These are phyloP conservation scores for Trichocladium antarcticum DNA, from an alignment of 495 filamentous ascomycete genomes.

Conservation along the genomic window DNA sequence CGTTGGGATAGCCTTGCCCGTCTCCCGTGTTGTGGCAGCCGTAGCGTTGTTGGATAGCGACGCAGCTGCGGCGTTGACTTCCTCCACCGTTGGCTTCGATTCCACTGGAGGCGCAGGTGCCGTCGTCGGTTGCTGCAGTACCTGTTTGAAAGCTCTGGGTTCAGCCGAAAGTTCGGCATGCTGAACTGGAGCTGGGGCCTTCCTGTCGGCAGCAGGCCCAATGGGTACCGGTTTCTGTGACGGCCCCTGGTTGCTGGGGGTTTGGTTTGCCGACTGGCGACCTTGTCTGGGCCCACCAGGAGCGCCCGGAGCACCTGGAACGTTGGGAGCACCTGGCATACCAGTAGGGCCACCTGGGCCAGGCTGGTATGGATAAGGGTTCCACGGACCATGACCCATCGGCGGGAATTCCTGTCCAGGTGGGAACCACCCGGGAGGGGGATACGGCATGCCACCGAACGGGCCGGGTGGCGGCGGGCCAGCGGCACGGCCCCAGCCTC, in stretches of 20 bases:
- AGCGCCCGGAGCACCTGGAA: conserved; percentile 26
- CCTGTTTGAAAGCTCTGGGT: conserved; percentile 31
- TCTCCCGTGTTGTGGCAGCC: conserved; percentile 14
- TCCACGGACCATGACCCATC: conserved; percentile 48
- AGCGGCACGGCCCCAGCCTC: conserved; percentile 38
- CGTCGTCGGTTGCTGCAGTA: conserved; percentile 21
- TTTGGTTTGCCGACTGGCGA: conserved; percentile 26
- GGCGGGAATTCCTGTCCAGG: conserved; percentile 72
- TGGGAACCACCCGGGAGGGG: conserved; percentile 67
- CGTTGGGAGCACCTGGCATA: conserved; percentile 22
- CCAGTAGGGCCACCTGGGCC: conserved; percentile 38
- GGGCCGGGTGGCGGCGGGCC: conserved; percentile 28
- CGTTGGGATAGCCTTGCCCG: conserved; percentile 42
- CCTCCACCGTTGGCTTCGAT: conserved; percentile 51
- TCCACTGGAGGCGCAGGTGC: conserved; percentile 54
- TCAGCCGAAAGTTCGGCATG: conserved; percentile 28
- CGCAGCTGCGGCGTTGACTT: conserved; percentile 42
- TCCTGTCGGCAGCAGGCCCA: conserved; percentile 42
- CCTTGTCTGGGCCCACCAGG: conserved; percentile 19
- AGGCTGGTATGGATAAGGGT: conserved; percentile 36
- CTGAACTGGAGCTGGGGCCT: conserved; percentile 27
- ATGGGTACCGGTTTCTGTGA: conserved; percentile 43
- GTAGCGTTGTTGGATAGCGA: conserved; percentile 29
- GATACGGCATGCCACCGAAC: conserved; percentile 38
- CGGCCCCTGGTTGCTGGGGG: conserved; percentile 27